phyloP scores from a whole-genome alignment of 169 alveolate genomes.

The Cyclospora cayetanensis region DNA sequence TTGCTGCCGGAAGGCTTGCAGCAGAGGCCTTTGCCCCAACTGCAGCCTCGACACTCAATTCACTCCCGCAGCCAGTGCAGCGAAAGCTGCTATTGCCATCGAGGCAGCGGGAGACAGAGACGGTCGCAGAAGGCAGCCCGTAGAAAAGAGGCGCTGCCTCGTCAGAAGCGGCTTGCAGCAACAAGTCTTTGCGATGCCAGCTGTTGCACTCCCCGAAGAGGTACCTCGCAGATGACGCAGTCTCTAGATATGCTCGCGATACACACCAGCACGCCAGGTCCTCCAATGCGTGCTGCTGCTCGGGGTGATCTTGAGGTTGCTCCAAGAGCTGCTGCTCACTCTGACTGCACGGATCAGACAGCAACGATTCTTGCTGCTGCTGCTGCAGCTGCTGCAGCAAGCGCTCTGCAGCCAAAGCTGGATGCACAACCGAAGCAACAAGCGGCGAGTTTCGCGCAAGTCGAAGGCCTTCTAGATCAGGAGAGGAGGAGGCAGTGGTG shows the following conservation, averaged over 20 bases:
- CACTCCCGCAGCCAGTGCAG: neutral
- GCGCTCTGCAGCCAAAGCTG: constrained; percentile 36
- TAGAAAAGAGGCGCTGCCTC: constrained; percentile 64
- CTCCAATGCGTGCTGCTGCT: constrained; percentile 1
- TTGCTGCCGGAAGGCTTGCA: neutral
- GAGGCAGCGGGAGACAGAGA: constrained; percentile 4
- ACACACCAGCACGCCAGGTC: constrained; percentile 51
- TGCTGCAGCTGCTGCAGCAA: constrained; percentile 50
- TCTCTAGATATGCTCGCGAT: constrained; percentile 19
- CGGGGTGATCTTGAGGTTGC: neutral
- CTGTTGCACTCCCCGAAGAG: constrained; percentile 17
- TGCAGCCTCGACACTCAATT: too few species aligned
- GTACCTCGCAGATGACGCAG: constrained; percentile 18
- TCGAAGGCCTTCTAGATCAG: constrained; percentile 12
- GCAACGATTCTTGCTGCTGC: constrained; percentile 8
- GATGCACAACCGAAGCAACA: constrained; percentile 26
- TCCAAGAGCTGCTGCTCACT: neutral
- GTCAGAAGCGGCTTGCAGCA: constrained; percentile 58
- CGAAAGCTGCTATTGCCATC: too few species aligned
- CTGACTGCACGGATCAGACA: neutral
- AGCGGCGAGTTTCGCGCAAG: constrained; percentile 20
- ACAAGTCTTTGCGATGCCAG: constrained; percentile 59
- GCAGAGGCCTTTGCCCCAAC: neutral
- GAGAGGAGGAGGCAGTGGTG: neutral
- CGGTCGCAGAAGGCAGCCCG: constrained; percentile 10